A percentile compares a stretch with the other conserved stretches of the same genome.
These are phyloP conservation scores for Peziza echinospora DNA, from an alignment of 495 filamentous ascomycete genomes.

Conservation along the genomic window DNA sequence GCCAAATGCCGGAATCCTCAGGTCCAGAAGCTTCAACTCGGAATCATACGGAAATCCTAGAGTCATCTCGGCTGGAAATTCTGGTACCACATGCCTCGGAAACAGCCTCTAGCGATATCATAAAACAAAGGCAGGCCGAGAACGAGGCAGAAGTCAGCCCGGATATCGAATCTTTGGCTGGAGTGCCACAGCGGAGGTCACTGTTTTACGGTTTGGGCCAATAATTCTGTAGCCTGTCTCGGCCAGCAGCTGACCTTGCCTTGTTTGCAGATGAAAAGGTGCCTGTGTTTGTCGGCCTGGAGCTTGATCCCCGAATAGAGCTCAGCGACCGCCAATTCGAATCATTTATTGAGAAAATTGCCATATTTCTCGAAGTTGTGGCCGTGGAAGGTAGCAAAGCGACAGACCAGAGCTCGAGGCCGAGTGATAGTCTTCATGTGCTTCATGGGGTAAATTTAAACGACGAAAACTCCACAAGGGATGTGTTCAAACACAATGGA, in stretches of 20 bases:
- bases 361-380: constrained; percentile 18
- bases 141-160: constrained; percentile 23
- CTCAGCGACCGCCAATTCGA: constrained; percentile 13
- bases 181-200: constrained; percentile 22
- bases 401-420: constrained; percentile 5
- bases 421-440: constrained; percentile 21
- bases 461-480: constrained; percentile 15
- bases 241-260: not conserved
- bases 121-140: constrained; percentile 27
- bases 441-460: constrained; percentile 26
- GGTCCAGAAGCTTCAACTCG: not conserved
- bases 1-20: not conserved
- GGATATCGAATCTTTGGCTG: constrained; percentile 12
- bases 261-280: constrained; percentile 17
- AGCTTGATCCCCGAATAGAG: not conserved
- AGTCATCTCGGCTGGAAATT: constrained; percentile 53
- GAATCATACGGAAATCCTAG: constrained; percentile 33
- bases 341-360: constrained; percentile 16
- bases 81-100: constrained; percentile 51
- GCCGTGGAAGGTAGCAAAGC: constrained; percentile 15
- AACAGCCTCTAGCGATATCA: constrained; percentile 42
- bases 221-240: not conserved
- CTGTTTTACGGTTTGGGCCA: constrained; percentile 20
- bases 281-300: constrained; percentile 18
- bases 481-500: constrained; percentile 30